These are phyloP conservation scores for Lentinus brumalis DNA, from an alignment of 768 basidiomycete species.

Conservation along the genomic window DNA sequence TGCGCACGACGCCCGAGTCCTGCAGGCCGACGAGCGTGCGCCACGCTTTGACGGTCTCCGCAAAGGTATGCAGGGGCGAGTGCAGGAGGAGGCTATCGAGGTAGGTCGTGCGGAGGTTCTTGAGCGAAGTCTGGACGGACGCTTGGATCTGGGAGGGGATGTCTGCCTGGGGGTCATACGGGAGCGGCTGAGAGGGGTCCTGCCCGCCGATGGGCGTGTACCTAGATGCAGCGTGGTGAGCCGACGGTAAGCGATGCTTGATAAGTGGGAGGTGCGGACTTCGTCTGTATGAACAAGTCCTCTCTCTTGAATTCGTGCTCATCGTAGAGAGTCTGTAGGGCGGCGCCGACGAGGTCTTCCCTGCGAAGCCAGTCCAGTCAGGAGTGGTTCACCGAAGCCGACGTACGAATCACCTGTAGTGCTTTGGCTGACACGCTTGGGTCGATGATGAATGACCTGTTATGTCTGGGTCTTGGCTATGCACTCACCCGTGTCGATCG, in stretches of 20 bases:
- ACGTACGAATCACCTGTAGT: constrained; percentile 55
- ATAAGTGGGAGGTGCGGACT: constrained; percentile 35
- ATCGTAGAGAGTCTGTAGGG: constrained; percentile 55
- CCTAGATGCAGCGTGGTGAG: constrained; percentile 38
- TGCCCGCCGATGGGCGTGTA: constrained; percentile 78
- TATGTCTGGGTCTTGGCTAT: constrained; percentile 55
- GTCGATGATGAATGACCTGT: constrained; percentile 33
- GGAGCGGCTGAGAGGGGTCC: constrained; percentile 67
- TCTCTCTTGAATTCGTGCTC: constrained; percentile 66
- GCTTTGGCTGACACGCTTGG: constrained; percentile 70
- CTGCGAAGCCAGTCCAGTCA: constrained; percentile 34
- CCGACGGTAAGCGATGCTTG: not conserved
- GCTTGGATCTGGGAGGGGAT: constrained; percentile 60
- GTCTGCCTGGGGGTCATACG: constrained; percentile 61
- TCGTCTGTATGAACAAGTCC: constrained; percentile 79
- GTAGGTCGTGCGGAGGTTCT: constrained; percentile 70
- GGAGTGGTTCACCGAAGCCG: not conserved
- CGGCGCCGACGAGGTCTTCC: constrained; percentile 81
- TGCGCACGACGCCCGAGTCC: constrained; percentile 60
- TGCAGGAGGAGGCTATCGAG: constrained; percentile 82
- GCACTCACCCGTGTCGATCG: constrained; percentile 81
- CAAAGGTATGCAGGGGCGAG: constrained; percentile 61
- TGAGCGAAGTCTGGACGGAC: constrained; percentile 66
- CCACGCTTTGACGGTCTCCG: constrained; percentile 73
- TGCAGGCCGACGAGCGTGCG: constrained; percentile 59